phyloP scores from a whole-genome alignment of 495 filamentous ascomycete genomes.

The Trichodelitschia bisporula region DNA sequence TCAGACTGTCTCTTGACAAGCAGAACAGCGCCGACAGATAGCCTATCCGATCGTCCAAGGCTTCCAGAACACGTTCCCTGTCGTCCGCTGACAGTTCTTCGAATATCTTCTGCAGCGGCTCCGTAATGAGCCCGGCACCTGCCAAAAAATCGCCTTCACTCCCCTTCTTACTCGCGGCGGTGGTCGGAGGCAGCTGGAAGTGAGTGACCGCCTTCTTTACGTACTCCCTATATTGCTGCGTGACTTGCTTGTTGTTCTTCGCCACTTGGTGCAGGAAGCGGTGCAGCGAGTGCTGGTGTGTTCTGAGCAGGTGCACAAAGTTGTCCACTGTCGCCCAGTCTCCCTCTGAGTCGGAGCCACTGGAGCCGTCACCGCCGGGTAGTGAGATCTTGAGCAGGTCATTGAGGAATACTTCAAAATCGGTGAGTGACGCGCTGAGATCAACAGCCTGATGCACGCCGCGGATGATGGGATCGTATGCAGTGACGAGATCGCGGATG shows the following conservation, averaged over 20 bases:
- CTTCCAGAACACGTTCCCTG: slow-evolving; percentile 13
- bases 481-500: slow-evolving; percentile 26
- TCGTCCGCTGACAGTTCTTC: slow-evolving; percentile 17
- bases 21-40: slow-evolving; percentile 25
- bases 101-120: slow-evolving; percentile 22
- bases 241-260: slow-evolving; percentile 32
- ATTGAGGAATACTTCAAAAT: slow-evolving; percentile 29
- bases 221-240: slow-evolving; percentile 24
- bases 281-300: slow-evolving; percentile 28
- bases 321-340: slow-evolving; percentile 30
- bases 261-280: slow-evolving; percentile 36
- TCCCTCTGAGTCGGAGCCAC: background rate
- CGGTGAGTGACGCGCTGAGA: slow-evolving; percentile 29
- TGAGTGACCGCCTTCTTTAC: slow-evolving; percentile 16
- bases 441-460: slow-evolving; percentile 36
- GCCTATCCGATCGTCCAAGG: slow-evolving; percentile 25
- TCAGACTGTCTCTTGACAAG: slow-evolving; percentile 23
- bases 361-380: background rate
- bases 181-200: slow-evolving; percentile 11
- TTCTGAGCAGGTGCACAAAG: slow-evolving; percentile 28
- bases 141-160: background rate
- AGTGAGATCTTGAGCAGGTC: slow-evolving; percentile 29
- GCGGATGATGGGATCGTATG: slow-evolving; percentile 43
- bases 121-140: slow-evolving; percentile 21
- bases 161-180: no score